A percentile compares a stretch with the other conserved stretches of the same genome.
Evolutionary conservation across 202 grass and related monocot species (phyloP).

Genomic region (Hordeum pubiflorum): DNA sequence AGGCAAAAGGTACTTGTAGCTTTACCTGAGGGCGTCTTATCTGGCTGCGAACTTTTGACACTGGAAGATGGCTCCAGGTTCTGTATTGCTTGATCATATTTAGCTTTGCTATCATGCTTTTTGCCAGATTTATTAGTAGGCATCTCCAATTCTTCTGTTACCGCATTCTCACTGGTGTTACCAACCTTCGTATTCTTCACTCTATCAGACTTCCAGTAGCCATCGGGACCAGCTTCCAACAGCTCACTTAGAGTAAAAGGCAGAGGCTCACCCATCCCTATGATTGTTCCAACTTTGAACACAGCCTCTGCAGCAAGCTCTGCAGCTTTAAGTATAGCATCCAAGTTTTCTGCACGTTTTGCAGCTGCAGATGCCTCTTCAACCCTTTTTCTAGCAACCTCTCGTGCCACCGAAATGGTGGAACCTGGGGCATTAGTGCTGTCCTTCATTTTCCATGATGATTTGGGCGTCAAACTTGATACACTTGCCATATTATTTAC

Average conservation of each 20-base stretch:
- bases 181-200: slow-evolving; percentile 30
- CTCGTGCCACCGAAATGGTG: slow-evolving; percentile 73
- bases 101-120: slow-evolving; percentile 34
- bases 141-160: slow-evolving; percentile 18
- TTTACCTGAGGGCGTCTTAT: slow-evolving; percentile 41
- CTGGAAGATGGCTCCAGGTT: slow-evolving; percentile 24
- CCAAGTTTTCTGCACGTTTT: slow-evolving; percentile 91
- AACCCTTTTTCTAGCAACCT: slow-evolving; percentile 84
- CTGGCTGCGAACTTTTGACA: slow-evolving; percentile 30
- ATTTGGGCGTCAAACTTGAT: slow-evolving; percentile 25
- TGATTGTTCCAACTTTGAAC: slow-evolving; percentile 67
- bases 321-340: slow-evolving; percentile 88
- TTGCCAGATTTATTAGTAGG: slow-evolving; percentile 24
- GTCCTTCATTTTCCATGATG: slow-evolving; percentile 48
- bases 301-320: slow-evolving; percentile 82
- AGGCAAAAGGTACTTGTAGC: background rate
- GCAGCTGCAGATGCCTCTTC: slow-evolving; percentile 80
- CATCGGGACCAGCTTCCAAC: slow-evolving; percentile 69
- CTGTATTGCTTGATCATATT: slow-evolving; percentile 22
- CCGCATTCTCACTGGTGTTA: background rate
- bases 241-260: slow-evolving; percentile 76
- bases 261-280: slow-evolving; percentile 88
- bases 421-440: slow-evolving; percentile 37
- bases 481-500: slow-evolving; percentile 7
- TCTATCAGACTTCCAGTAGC: slow-evolving; percentile 60